A percentile compares a stretch with the other conserved stretches of the same genome.
Conservation (phyloP, 345 rosid genomes). For the Iberis pinnata region DNA sequence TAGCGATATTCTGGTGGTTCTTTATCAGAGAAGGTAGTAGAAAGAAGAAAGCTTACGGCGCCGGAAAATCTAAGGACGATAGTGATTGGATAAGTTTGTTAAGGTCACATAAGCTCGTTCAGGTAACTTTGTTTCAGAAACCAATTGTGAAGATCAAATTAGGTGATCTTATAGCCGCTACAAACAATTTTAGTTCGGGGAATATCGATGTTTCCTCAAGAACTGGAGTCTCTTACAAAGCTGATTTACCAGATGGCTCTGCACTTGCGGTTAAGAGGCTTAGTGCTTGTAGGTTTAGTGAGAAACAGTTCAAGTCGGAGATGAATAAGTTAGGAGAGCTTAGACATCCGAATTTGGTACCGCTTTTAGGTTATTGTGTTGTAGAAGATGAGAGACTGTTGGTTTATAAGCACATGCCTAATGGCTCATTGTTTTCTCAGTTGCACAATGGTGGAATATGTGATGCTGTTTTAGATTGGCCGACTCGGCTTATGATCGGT, state of each 20-base stretch:
- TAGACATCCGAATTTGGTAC: slow-evolving; percentile 65
- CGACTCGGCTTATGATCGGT: slow-evolving; percentile 44
- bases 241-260: slow-evolving; percentile 50
- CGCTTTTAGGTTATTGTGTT: slow-evolving; percentile 54
- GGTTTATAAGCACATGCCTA: slow-evolving; percentile 51
- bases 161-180: slow-evolving; percentile 45
- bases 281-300: slow-evolving; percentile 38
- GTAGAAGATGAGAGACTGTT: slow-evolving; percentile 52
- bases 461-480: slow-evolving; percentile 44
- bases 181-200: slow-evolving; percentile 37
- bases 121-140: slow-evolving; percentile 59
- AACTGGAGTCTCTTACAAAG: slow-evolving; percentile 51
- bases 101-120: slow-evolving; percentile 57
- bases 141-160: slow-evolving; percentile 54
- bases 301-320: slow-evolving; percentile 57
- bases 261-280: slow-evolving; percentile 55
- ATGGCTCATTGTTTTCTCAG: slow-evolving; percentile 45
- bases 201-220: slow-evolving; percentile 41
- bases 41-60: slow-evolving; percentile 42
- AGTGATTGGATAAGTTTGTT: slow-evolving; percentile 45
- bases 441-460: slow-evolving; percentile 34
- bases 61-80: slow-evolving; percentile 37
- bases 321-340: slow-evolving; percentile 58
- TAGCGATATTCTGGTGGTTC: slow-evolving; percentile 53
- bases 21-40: slow-evolving; percentile 34